These are phyloP conservation scores for Takakia lepidozioides DNA, from an alignment of 225 moss, liverwort and hornwort species.

Conservation along the genomic window DNA sequence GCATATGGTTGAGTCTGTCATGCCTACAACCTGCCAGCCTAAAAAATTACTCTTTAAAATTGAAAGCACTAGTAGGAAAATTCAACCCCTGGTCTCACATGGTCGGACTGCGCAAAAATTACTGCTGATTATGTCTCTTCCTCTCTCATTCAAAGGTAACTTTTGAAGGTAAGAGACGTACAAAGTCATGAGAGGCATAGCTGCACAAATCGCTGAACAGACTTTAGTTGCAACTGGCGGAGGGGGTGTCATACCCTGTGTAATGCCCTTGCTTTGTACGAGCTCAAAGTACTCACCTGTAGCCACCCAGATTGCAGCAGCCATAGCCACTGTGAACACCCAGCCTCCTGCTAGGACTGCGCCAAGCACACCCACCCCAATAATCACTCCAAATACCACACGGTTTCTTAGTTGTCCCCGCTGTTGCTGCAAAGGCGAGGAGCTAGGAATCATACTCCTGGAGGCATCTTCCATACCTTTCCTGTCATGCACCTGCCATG, in stretches of 20 bases:
- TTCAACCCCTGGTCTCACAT: too few relatives aligned
- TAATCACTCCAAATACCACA: constrained; percentile 63
- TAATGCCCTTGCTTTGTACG: constrained; percentile 73
- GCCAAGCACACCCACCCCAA: constrained; percentile 56
- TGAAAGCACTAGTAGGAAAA: too few relatives aligned
- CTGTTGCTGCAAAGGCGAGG: constrained; percentile 11
- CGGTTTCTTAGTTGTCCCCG: constrained; percentile 68
- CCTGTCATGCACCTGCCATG: constrained; percentile 27
- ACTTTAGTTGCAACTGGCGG: constrained; percentile 71
- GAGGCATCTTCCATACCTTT: constrained; percentile 6
- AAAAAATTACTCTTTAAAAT: too few relatives aligned
- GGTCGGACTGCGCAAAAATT: too few relatives aligned
- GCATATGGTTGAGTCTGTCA: too few relatives aligned
- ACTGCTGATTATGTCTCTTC: too few relatives aligned
- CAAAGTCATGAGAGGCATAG: constrained; percentile 96
- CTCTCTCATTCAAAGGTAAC: too few relatives aligned
- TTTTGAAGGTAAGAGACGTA: constrained; percentile 42
- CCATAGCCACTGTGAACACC: constrained; percentile 73
- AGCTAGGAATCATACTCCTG: constrained; percentile 11
- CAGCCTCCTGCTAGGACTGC: constrained; percentile 86
- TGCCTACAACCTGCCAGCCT: too few relatives aligned
- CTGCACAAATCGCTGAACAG: constrained; percentile 83
- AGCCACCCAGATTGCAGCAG: constrained; percentile 61
- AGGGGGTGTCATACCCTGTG: constrained; percentile 71
- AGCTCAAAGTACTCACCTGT: constrained; percentile 90